Evolutionary conservation across 2,329 filamentous ascomycete genomes (phyloP), one percentile per base, ranked within the genome.

Genomic region (Trichothecium sympodiale): DNA sequence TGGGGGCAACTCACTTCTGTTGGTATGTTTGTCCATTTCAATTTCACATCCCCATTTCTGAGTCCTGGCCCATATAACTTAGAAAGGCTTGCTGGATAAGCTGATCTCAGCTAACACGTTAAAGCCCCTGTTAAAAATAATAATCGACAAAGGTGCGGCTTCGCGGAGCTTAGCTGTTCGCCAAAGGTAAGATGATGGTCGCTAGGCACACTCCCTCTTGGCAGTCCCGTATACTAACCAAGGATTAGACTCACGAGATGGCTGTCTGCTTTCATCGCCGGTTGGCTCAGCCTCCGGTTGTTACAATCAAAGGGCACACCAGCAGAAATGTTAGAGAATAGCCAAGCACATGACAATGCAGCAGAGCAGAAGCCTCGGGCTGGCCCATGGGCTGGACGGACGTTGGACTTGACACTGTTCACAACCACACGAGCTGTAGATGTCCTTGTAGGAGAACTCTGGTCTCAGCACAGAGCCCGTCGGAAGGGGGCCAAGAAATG

Each of bases 371-470:
- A 26, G 12, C 17, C 31, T 17, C n/a, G 15, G 25, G 20, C 12
- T 34, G 8, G 15, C 44, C 36, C 46, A 54, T 41, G 82, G 79
- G 9, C 20, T 10, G 85, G 85, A 31, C 75, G 79, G 46, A 89
- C 85, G 2, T 69, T 93, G 41, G 85, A 93, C 52, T 65, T 93
- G 23, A 89, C 84, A 0, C 63, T 93, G n/a, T 89, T 91, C 51
- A 75, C 82, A 9, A 64, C 74, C 31, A 77, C 76, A 9, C 70
- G 84, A 45, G 85, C 85, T 31, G 51, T 83, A 9, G 84, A 91
- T 54, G 73, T 85, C 5, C 46, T 85, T 8, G 61, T 82, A 30
- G 77, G 78, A 36, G 69, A 77, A 43, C 49, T 77, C 17, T 88
- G 83, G 80, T 59, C 66, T 13, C 67, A 59, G 29, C 60, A 64